Evolutionary conservation across 1,284 basidiomycete genomes (phyloP).

Genomic region (Puccinia hordei): DNA sequence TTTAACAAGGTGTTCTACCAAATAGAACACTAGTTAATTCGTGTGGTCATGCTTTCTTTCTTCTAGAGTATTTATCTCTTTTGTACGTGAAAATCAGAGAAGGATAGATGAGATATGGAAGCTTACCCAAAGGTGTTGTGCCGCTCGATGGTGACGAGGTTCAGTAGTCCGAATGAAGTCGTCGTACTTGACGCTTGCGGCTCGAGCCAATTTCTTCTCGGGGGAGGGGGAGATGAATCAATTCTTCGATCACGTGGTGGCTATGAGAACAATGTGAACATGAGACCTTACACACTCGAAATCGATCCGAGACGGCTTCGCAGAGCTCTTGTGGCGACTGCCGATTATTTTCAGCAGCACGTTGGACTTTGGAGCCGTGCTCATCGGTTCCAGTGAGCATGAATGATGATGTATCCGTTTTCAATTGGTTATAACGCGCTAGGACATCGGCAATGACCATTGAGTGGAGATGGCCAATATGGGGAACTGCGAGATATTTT

Average conservation of each 20-base stretch:
- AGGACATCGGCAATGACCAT: slow-evolving; percentile 58
- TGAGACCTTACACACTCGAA: slow-evolving; percentile 53
- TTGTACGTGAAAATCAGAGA: not conserved
- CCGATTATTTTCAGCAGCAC: slow-evolving; percentile 54
- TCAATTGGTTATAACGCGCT: slow-evolving; percentile 55
- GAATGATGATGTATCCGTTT: slow-evolving; percentile 52
- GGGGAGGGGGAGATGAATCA: not conserved
- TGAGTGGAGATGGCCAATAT: slow-evolving; percentile 60
- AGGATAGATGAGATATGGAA: too few species aligned
- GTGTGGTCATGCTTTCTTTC: slow-evolving; percentile 1
- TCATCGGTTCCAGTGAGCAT: slow-evolving; percentile 59
- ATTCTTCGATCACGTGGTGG: not conserved
- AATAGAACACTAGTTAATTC: not conserved
- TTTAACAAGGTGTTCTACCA: slow-evolving; percentile 51
- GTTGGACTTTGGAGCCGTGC: slow-evolving; percentile 59
- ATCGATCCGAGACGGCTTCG: slow-evolving; percentile 57
- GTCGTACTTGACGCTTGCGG: slow-evolving; percentile 54
- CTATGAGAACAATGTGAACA: not conserved
- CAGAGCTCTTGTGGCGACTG: slow-evolving; percentile 55
- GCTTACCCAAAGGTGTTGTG: slow-evolving; percentile 57
- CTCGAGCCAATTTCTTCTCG: slow-evolving; percentile 55
- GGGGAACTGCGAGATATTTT: slow-evolving; percentile 54
- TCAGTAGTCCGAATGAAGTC: slow-evolving; percentile 59
- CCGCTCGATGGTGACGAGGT: slow-evolving; percentile 55
- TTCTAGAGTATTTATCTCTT: not conserved